phyloP scores from a whole-genome alignment of 192 early-diverging fungal species.

The Cetraspora pellucida region DNA sequence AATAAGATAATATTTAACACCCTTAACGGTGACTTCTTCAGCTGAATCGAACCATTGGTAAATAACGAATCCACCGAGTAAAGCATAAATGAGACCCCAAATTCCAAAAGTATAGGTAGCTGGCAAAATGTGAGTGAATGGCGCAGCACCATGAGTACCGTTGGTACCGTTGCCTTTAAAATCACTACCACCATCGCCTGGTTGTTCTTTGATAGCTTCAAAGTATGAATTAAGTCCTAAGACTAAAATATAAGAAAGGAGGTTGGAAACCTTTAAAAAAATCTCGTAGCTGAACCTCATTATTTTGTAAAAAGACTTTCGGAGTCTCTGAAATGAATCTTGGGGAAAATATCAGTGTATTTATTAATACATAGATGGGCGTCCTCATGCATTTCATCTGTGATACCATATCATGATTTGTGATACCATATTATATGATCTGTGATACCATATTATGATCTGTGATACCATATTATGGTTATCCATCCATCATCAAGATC shows the following conservation, averaged over 20 bases:
- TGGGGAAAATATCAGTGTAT: no score
- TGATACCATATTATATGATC: no score
- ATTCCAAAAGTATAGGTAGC: constrained; percentile 11
- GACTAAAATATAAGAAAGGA: background rate
- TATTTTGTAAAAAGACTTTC: background rate
- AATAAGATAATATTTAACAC: constrained; percentile 13
- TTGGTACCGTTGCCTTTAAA: background rate
- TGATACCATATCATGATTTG: no score
- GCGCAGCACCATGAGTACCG: no score
- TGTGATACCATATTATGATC: no score
- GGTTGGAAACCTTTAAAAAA: background rate
- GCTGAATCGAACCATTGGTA: constrained; percentile 28
- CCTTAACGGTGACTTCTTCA: constrained; percentile 5
- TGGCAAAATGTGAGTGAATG: background rate
- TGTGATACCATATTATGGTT: no score
- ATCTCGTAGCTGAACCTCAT: background rate
- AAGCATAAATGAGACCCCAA: constrained; percentile 1
- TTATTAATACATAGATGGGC: no score
- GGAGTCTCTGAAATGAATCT: no score
- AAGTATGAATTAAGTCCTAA: background rate
- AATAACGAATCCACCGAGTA: constrained; percentile 20
- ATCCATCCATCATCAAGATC: no score
- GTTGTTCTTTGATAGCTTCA: background rate
- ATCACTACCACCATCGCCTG: background rate
- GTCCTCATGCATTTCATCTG: no score